Evolutionary conservation across 2,329 filamentous ascomycete species (phyloP).

Genomic region (Rugonectria rugulosa): DNA sequence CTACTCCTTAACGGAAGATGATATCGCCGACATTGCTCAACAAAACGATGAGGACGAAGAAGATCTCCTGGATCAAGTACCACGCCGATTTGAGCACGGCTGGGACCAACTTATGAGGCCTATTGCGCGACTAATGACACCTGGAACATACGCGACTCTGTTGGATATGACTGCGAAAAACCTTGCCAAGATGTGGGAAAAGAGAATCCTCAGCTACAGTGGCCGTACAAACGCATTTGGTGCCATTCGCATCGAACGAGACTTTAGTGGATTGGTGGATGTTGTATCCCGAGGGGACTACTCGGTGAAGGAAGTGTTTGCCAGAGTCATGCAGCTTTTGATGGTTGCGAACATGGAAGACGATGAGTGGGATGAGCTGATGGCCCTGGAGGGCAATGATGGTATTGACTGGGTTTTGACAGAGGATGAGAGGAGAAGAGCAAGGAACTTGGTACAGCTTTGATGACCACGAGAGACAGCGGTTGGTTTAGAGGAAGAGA

Average conservation of each 20-base stretch:
- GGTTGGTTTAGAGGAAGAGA: conserved; percentile 16
- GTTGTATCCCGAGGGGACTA: conserved; percentile 77
- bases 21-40: conserved; percentile 63
- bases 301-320: conserved; percentile 78
- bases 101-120: conserved; percentile 90
- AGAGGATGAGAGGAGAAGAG: conserved; percentile 76
- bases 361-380: conserved; percentile 88
- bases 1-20: conserved; percentile 74
- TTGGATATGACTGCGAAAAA: conserved; percentile 77
- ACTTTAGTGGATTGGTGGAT: conserved; percentile 78
- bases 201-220: conserved; percentile 82
- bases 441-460: conserved; percentile 69
- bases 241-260: conserved; percentile 82
- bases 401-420: conserved; percentile 77
- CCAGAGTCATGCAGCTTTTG: conserved; percentile 78
- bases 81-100: conserved; percentile 79
- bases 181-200: conserved; percentile 82
- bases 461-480: conserved; percentile 22
- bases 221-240: conserved; percentile 83
- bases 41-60: conserved; percentile 63
- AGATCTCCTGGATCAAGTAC: conserved; percentile 71
- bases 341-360: conserved; percentile 95
- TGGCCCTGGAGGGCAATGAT: conserved; percentile 59
- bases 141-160: conserved; percentile 77
- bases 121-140: conserved; percentile 83